Percentiles rank a stretch among this genome's conserved stretches.
These are phyloP conservation scores for Termitomyces sp. DNA, from an alignment of 768 basidiomycete genomes.

Conservation along the genomic window DNA sequence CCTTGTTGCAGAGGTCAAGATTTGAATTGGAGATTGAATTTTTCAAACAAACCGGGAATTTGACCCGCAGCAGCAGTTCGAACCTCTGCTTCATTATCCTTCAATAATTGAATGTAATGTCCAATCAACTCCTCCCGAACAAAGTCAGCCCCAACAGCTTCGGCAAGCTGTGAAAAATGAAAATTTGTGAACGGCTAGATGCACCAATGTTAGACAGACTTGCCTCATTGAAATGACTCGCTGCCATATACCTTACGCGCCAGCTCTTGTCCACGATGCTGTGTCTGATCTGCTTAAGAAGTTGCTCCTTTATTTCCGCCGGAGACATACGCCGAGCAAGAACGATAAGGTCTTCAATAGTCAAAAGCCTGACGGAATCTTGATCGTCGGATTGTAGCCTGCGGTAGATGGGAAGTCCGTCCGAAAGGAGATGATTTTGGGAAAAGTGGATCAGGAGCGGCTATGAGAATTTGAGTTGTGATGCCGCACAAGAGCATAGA, in stretches of 20 bases:
- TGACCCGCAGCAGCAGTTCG: constrained; percentile 94
- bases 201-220: constrained; percentile 9
- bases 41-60: constrained; percentile 72
- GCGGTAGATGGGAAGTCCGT: constrained; percentile 89
- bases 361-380: constrained; percentile 93
- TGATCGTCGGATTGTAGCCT: constrained; percentile 95
- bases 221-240: constrained; percentile 94
- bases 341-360: constrained; percentile 92
- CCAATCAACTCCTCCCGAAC: constrained; percentile 92
- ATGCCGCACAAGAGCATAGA: neutral
- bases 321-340: constrained; percentile 83
- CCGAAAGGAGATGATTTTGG: constrained; percentile 77
- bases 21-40: constrained; percentile 1
- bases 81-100: constrained; percentile 98
- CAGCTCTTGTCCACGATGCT: constrained; percentile 95
- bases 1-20: constrained; percentile 43
- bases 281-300: constrained; percentile 83
- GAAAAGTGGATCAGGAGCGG: constrained; percentile 76
- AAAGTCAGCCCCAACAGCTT: constrained; percentile 84
- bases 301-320: constrained; percentile 86
- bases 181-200: neutral
- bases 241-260: constrained; percentile 98
- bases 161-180: constrained; percentile 61
- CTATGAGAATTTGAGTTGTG: constrained; percentile 35
- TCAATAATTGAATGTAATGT: constrained; percentile 90